Conservation (phyloP, 1,139 yeast species). For the Candida mesenterica region DNA sequence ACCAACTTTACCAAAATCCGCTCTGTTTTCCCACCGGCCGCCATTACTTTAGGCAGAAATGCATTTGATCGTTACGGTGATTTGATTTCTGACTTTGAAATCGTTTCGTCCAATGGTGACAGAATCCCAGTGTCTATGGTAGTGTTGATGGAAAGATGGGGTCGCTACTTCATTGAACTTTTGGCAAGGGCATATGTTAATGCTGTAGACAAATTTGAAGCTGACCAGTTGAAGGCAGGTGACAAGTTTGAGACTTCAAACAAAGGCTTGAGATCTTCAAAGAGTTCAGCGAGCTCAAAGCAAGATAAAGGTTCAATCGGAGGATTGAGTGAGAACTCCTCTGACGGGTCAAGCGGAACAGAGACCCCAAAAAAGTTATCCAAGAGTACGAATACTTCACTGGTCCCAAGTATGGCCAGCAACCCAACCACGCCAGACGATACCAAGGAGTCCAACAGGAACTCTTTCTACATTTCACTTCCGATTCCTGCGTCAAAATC, state of each 20-base stretch:
- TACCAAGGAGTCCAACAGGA: slow-evolving; percentile 4
- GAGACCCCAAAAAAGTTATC: background rate
- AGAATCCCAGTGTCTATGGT: slow-evolving; percentile 59
- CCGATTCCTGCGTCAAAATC: slow-evolving; percentile 23
- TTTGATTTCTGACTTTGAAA: slow-evolving; percentile 66
- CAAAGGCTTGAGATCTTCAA: slow-evolving; percentile 9
- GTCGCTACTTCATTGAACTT: slow-evolving; percentile 59
- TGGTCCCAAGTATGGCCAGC: slow-evolving; percentile 5
- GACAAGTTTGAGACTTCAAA: slow-evolving; percentile 1
- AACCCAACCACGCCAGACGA: slow-evolving; percentile 9
- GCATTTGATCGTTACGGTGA: slow-evolving; percentile 68
- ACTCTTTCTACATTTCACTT: slow-evolving; percentile 21
- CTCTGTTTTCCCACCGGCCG: slow-evolving; percentile 71
- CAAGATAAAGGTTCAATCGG: background rate
- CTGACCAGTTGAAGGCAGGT: slow-evolving; percentile 21
- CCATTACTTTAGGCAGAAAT: slow-evolving; percentile 72
- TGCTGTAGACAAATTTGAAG: slow-evolving; percentile 50
- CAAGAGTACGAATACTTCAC: slow-evolving; percentile 3
- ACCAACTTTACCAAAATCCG: slow-evolving; percentile 62
- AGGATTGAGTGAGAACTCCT: background rate
- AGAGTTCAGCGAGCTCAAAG: slow-evolving; percentile 10
- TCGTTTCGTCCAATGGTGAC: slow-evolving; percentile 66
- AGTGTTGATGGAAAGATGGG: slow-evolving; percentile 72
- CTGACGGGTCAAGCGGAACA: background rate
- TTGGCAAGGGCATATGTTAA: slow-evolving; percentile 63